These are phyloP conservation scores for Pichia membranifaciens DNA, from an alignment of 805 yeast genomes.

Conservation along the genomic window DNA sequence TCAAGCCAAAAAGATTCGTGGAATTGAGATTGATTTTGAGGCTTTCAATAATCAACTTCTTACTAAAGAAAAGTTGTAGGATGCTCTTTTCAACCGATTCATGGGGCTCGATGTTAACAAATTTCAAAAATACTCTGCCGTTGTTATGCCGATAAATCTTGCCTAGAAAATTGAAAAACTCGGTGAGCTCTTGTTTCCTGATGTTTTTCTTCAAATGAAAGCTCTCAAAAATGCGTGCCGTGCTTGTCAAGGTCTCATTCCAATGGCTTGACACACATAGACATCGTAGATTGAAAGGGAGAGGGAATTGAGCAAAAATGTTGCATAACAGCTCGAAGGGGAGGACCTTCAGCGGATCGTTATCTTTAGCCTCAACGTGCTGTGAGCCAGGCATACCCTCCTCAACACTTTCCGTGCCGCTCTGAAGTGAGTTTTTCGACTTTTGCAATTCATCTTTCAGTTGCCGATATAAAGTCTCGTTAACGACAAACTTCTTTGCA, in stretches of 20 bases:
- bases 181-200: slow-evolving; percentile 10
- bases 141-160: slow-evolving; percentile 8
- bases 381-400: neutral
- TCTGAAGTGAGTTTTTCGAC: neutral
- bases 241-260: slow-evolving; percentile 12
- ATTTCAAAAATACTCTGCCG: neutral
- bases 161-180: slow-evolving; percentile 14
- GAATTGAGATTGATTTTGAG: neutral
- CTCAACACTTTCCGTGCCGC: slow-evolving; percentile 5
- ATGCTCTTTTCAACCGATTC: neutral
- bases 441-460: slow-evolving; percentile 16
- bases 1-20: neutral
- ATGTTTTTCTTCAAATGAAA: slow-evolving; percentile 11
- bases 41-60: neutral
- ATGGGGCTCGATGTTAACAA: slow-evolving; percentile 1
- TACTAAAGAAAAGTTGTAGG: slow-evolving; percentile 1
- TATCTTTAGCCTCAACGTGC: neutral
- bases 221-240: slow-evolving; percentile 13
- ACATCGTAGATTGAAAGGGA: slow-evolving; percentile 14
- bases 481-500: slow-evolving; percentile 20
- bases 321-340: slow-evolving; percentile 23
- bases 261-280: slow-evolving; percentile 18
- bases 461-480: slow-evolving; percentile 29
- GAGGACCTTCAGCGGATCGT: slow-evolving; percentile 21
- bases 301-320: slow-evolving; percentile 16